Conservation (phyloP, 2,329 filamentous ascomycete genomes). For the Coniochaeta sp. region DNA sequence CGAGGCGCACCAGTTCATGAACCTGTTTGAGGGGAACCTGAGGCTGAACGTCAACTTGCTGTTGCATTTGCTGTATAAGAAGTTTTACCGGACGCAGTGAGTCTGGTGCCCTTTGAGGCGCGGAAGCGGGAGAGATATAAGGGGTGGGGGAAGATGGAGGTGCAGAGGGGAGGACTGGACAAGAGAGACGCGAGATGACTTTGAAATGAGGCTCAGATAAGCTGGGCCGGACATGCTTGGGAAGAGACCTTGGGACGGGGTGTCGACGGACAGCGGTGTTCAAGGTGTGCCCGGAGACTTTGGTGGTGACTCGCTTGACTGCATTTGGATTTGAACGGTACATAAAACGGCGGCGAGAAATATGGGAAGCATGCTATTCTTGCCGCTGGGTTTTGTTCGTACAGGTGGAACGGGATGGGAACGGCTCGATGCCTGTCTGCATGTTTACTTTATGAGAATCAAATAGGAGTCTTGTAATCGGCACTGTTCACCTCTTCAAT, state of each 20-base stretch:
- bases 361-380: neutral
- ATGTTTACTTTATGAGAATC: neutral
- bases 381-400: neutral
- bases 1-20: slow-evolving; percentile 94
- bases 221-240: neutral
- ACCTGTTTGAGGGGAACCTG: slow-evolving; percentile 78
- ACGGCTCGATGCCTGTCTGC: neutral
- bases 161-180: neutral
- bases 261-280: neutral
- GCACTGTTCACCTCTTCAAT: neutral
- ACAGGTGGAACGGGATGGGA: neutral
- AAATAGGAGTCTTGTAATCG: neutral
- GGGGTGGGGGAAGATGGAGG: neutral
- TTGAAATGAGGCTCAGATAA: neutral
- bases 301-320: neutral
- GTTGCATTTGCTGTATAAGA: slow-evolving; percentile 95
- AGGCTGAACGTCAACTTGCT: slow-evolving; percentile 94
- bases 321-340: neutral
- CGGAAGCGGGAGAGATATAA: neutral
- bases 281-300: neutral
- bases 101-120: neutral
- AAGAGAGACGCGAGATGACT: neutral
- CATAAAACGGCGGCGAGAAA: neutral
- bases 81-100: slow-evolving; percentile 78
- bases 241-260: neutral